Percentiles rank a stretch among this genome's conserved stretches.
Conservation (phyloP, 1,139 yeast species). For the Pichia norvegensis region DNA sequence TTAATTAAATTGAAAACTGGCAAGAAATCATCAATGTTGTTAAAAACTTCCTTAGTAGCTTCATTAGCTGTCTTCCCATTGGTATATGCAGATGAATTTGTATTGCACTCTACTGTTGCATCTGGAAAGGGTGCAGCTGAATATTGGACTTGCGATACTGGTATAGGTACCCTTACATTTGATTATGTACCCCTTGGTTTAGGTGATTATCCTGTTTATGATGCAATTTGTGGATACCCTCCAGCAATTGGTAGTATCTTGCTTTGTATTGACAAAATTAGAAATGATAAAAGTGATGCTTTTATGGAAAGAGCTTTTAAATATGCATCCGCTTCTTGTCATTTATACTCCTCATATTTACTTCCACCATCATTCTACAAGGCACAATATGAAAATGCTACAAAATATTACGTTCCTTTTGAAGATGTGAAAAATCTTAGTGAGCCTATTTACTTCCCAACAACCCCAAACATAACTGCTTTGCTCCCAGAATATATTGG, state of each 20-base stretch:
- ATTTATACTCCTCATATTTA: slow-evolving; percentile 12
- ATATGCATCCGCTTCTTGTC: slow-evolving; percentile 14
- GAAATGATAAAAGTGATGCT: slow-evolving; percentile 11
- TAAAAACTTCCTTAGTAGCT: neutral
- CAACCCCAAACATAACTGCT: slow-evolving; percentile 11
- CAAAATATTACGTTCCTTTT: slow-evolving; percentile 12
- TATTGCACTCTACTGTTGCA: neutral
- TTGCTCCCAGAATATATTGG: slow-evolving; percentile 5
- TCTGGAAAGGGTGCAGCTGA: slow-evolving; percentile 8
- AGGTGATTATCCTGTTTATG: slow-evolving; percentile 6
- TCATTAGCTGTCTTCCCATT: neutral
- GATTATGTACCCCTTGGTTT: slow-evolving; percentile 9
- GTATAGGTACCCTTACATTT: slow-evolving; percentile 3
- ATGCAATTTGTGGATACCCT: slow-evolving; percentile 19
- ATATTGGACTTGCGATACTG: slow-evolving; percentile 13
- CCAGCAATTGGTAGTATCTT: slow-evolving; percentile 25
- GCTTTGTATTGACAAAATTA: slow-evolving; percentile 19
- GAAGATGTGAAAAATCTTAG: slow-evolving; percentile 11
- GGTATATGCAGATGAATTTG: neutral
- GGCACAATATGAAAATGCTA: slow-evolving; percentile 22
- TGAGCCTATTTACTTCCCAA: slow-evolving; percentile 15
- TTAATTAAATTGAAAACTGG: neutral
- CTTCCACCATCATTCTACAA: slow-evolving; percentile 16
- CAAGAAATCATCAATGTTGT: neutral
- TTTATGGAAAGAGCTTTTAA: slow-evolving; percentile 12